A percentile compares a stretch with the other conserved stretches of the same genome.
Conservation (phyloP, 1,284 basidiomycete genomes). For the Cutaneotrichosporon dermatis region DNA sequence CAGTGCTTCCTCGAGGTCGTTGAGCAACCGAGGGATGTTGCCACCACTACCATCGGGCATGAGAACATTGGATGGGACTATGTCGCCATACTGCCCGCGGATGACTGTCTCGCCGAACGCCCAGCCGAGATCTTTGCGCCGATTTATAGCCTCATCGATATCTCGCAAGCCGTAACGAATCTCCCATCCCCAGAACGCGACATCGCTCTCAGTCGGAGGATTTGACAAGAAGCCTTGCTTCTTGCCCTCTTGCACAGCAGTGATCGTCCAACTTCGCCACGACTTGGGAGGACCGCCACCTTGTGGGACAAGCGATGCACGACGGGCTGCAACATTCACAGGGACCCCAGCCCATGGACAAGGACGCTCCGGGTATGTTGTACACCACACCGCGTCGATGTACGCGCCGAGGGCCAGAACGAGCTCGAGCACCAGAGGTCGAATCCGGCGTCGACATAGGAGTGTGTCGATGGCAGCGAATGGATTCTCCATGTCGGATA, state of each 20-base stretch:
- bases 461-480: slow-evolving; percentile 33
- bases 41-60: slow-evolving; percentile 25
- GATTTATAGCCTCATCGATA: slow-evolving; percentile 42
- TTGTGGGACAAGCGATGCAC: background rate
- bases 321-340: background rate
- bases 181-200: slow-evolving; percentile 38
- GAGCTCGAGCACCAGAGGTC: slow-evolving; percentile 42
- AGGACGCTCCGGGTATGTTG: slow-evolving; percentile 18
- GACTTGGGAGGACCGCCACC: background rate
- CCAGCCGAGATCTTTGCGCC: slow-evolving; percentile 38
- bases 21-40: slow-evolving; percentile 36
- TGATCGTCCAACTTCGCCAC: slow-evolving; percentile 37
- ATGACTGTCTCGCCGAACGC: slow-evolving; percentile 33
- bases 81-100: slow-evolving; percentile 33
- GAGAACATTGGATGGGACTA: slow-evolving; percentile 29
- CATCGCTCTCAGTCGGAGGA: slow-evolving; percentile 23
- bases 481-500: slow-evolving; percentile 36
- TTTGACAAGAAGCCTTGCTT: slow-evolving; percentile 22
- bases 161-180: slow-evolving; percentile 35
- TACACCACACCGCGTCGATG: slow-evolving; percentile 40
- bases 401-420: slow-evolving; percentile 41
- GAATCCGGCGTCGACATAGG: slow-evolving; percentile 34
- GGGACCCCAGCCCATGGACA: slow-evolving; percentile 20
- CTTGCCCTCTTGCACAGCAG: slow-evolving; percentile 39
- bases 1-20: slow-evolving; percentile 43